A percentile compares a stretch with the other conserved stretches of the same genome.
phyloP scores from a whole-genome alignment of 192 early-diverging fungal genomes.

The Linnemannia elongata region DNA sequence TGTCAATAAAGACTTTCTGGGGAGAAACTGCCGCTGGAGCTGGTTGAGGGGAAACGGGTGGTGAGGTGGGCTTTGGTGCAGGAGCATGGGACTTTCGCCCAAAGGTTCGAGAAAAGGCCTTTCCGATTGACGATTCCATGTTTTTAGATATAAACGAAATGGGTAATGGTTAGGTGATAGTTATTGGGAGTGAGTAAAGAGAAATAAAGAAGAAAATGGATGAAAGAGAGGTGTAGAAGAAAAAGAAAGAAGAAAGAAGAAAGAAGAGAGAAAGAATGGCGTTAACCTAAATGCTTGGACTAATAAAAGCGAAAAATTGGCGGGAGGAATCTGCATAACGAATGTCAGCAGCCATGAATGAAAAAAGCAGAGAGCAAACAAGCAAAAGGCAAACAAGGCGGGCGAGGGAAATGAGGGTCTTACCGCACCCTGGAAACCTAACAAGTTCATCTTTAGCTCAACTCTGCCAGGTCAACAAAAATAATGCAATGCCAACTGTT shows the following conservation, averaged over 20 bases:
- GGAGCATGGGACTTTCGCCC: not conserved
- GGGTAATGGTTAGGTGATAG: not conserved
- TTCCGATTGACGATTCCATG: conserved; percentile 22
- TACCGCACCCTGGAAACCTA: too few relatives aligned
- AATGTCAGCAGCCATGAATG: too few relatives aligned
- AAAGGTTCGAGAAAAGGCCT: conserved; percentile 18
- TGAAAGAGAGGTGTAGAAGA: not conserved
- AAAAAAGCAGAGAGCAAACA: too few relatives aligned
- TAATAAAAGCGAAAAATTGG: not conserved
- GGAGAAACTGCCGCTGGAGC: not conserved
- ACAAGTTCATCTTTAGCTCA: too few relatives aligned
- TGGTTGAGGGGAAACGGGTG: not conserved
- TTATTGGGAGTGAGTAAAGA: not conserved
- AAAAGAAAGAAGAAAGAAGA: not conserved
- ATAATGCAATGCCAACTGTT: too few relatives aligned
- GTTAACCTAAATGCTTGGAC: not conserved
- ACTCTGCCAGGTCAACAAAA: too few relatives aligned
- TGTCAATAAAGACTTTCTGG: conserved; percentile 20
- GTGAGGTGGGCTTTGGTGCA: not conserved
- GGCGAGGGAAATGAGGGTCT: too few relatives aligned
- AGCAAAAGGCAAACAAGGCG: too few relatives aligned
- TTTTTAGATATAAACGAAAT: not conserved
- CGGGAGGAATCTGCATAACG: not conserved
- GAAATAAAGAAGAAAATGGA: not conserved
- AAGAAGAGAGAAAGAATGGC: not conserved